These are phyloP conservation scores for Ustilago xerochloae DNA, from an alignment of 1,284 basidiomycete genomes.

Conservation along the genomic window DNA sequence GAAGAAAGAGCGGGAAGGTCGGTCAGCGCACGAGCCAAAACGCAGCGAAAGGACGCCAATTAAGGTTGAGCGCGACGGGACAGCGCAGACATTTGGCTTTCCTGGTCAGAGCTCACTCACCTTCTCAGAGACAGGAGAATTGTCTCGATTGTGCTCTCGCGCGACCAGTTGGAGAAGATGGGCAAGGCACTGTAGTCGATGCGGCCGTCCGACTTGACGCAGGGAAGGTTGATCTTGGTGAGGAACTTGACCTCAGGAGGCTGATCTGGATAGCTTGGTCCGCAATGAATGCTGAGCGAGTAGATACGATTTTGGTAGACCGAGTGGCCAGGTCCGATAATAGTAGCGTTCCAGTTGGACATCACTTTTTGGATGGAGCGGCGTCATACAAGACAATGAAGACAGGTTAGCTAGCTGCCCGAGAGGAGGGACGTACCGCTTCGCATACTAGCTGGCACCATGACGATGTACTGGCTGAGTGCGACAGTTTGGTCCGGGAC, in stretches of 20 bases:
- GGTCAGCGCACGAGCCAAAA: background rate
- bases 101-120: conserved; percentile 39
- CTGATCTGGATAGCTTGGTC: conserved; percentile 81
- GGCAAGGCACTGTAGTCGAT: conserved; percentile 63
- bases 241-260: conserved; percentile 85
- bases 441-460: too few species aligned
- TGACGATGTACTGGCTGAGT: too few species aligned
- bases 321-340: conserved; percentile 92
- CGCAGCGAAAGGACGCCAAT: conserved; percentile 4
- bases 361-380: conserved; percentile 71
- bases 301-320: conserved; percentile 99
- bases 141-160: conserved; percentile 65
- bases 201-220: conserved; percentile 81
- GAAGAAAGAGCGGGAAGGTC: background rate
- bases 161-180: conserved; percentile 62
- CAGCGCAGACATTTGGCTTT: conserved; percentile 6
- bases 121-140: conserved; percentile 64
- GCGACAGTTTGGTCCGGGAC: too few species aligned
- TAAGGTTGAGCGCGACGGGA: conserved; percentile 8
- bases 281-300: conserved; percentile 90
- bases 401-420: background rate
- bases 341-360: conserved; percentile 98
- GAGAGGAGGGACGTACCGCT: too few species aligned
- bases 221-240: conserved; percentile 94
- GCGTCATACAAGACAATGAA: background rate